Evolutionary conservation across 2,329 filamentous ascomycete species (phyloP), one percentile per base, ranked within the genome.

Genomic region (Anthostomella pinea): DNA sequence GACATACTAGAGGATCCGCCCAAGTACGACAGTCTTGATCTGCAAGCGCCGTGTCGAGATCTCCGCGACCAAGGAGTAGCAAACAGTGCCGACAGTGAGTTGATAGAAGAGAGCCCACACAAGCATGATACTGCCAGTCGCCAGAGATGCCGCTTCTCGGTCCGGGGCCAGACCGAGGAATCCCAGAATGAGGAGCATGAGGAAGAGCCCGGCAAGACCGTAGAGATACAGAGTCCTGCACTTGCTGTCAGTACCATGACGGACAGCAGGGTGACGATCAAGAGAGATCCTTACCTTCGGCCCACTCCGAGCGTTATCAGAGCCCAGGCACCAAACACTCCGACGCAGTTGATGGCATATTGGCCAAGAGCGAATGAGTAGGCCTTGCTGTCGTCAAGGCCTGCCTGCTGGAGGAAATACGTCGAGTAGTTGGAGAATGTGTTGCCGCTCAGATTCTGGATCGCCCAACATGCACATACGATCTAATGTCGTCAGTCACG

Each of bases 11-110:
- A 88, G 67, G 51, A 87, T 86, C 37, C 89, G 83, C 2, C 85
- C 88, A 2, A 95, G 75, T 1, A 93, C 89, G 15, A 95, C 85
- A 0, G 90, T 95, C 70, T 95, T 95, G 68, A 94, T 90, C 57
- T 90, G 85, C 21, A 96, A 73, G 2, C 89, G 77, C 10, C 86
- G 79, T 0, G 87, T 88, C 0, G 87, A 89, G 15, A 95, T 65
- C 60, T 95, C 89, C 1, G 85, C 79, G 4, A 95, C 89, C 8
- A 95, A 76, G 0, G 87, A 93, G 66, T 94, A 95, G 63, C 85
- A 88, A 6, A 95, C 87, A 0, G 89, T 93, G 24, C 89, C 89
- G 31, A 95, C 88, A 0, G 87, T 86, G 30, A 91, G 72, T 59
- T 95, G 87, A 65, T 95, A 95, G 53, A 83, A 77, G 29, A 93